Evolutionary conservation across 2,329 filamentous ascomycete genomes (phyloP).

Genomic region (Exophiala alcalophila): DNA sequence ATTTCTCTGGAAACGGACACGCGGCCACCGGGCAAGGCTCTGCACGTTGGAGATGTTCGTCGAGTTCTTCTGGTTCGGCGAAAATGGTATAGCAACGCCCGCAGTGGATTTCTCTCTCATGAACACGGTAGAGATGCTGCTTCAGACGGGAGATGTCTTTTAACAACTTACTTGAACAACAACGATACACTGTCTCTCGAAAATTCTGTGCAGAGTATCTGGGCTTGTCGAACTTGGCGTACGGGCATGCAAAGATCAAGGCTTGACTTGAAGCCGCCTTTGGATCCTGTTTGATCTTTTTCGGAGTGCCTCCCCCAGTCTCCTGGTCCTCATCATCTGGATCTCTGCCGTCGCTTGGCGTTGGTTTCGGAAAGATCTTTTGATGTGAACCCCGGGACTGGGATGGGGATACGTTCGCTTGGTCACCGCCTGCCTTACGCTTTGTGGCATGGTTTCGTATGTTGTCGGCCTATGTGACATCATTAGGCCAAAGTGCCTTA

Average conservation of each 20-base stretch:
- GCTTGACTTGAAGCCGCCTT: slow-evolving; percentile 10
- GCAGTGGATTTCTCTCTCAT: slow-evolving; percentile 24
- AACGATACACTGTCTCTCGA: slow-evolving; percentile 27
- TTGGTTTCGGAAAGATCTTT: slow-evolving; percentile 13
- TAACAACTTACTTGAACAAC: slow-evolving; percentile 28
- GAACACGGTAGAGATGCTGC: slow-evolving; percentile 31
- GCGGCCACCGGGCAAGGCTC: slow-evolving; percentile 18
- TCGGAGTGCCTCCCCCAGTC: slow-evolving; percentile 23
- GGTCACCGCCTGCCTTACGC: slow-evolving; percentile 20
- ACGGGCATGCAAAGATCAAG: slow-evolving; percentile 29
- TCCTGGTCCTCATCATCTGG: slow-evolving; percentile 25
- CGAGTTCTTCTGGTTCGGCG: slow-evolving; percentile 17
- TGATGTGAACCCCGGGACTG: slow-evolving; percentile 13
- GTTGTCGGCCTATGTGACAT: slow-evolving; percentile 3
- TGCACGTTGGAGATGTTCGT: slow-evolving; percentile 16
- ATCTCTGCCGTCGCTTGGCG: slow-evolving; percentile 10
- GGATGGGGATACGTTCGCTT: slow-evolving; percentile 10
- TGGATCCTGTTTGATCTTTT: slow-evolving; percentile 25
- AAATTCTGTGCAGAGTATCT: slow-evolving; percentile 28
- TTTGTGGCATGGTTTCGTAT: slow-evolving; percentile 24
- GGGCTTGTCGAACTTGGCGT: slow-evolving; percentile 26
- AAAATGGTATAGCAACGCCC: slow-evolving; percentile 24
- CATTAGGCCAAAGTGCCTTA: neutral
- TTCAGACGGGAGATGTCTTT: slow-evolving; percentile 30
- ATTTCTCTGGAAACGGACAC: slow-evolving; percentile 29